These are phyloP conservation scores for Pholiota molesta DNA, from an alignment of 768 basidiomycete species.

Conservation along the genomic window DNA sequence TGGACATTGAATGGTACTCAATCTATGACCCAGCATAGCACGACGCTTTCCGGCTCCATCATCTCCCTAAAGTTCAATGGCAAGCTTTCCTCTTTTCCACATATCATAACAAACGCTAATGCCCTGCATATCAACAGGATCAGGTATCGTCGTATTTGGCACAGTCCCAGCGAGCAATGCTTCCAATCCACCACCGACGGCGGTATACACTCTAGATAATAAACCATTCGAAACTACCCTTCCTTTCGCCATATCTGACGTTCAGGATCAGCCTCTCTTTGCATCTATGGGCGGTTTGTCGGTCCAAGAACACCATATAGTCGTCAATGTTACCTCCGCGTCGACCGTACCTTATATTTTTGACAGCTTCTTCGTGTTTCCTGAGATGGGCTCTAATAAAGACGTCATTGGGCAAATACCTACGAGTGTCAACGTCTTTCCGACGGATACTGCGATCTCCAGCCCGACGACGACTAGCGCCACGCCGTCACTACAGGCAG, in stretches of 20 bases:
- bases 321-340: conserved; percentile 39
- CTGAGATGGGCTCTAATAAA: conserved; percentile 17
- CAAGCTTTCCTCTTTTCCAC: conserved; percentile 16
- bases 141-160: conserved; percentile 48
- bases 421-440: not conserved
- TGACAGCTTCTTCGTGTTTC: conserved; percentile 41
- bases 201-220: conserved; percentile 42
- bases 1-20: conserved; percentile 36
- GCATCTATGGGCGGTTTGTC: conserved; percentile 27
- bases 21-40: conserved; percentile 39
- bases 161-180: conserved; percentile 44
- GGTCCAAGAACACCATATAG: conserved; percentile 35
- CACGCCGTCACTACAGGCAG: not conserved
- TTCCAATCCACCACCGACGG: conserved; percentile 37
- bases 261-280: conserved; percentile 48
- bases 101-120: not conserved
- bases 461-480: not conserved
- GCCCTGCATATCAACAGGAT: conserved; percentile 31
- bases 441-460: not conserved
- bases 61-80: conserved; percentile 42
- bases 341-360: conserved; percentile 40
- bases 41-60: conserved; percentile 31
- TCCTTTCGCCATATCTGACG: conserved; percentile 33
- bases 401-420: conserved; percentile 17
- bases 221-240: conserved; percentile 35